Percentiles rank a stretch among this genome's conserved stretches.
phyloP scores from a whole-genome alignment of 2,329 filamentous ascomycete species.

The Monosporascus sp. region DNA sequence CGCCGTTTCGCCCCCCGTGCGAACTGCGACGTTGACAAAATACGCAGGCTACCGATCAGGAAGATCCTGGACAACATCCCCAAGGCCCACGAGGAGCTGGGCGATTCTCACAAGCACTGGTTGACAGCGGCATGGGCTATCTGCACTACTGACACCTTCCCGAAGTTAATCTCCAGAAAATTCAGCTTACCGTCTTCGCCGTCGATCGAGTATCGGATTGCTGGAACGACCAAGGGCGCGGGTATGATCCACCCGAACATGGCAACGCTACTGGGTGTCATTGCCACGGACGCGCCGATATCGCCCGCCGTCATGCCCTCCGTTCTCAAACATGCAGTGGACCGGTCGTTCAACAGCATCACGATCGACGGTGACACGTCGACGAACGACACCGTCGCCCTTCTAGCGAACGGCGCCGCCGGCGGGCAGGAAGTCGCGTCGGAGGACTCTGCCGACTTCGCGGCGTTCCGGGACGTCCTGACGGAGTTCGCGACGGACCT shows the following conservation, averaged over 20 bases:
- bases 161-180: constrained; percentile 80
- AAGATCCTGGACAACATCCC: constrained; percentile 86
- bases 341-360: constrained; percentile 91
- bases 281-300: constrained; percentile 87
- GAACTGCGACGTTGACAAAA: constrained; percentile 2
- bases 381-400: constrained; percentile 91
- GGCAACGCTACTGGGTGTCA: constrained; percentile 87
- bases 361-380: constrained; percentile 96
- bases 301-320: constrained; percentile 59
- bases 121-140: constrained; percentile 81
- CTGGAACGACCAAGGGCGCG: constrained; percentile 94
- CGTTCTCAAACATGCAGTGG: constrained; percentile 68
- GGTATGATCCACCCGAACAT: constrained; percentile 99
- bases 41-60: constrained; percentile 71
- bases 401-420: constrained; percentile 93
- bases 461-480: constrained; percentile 65
- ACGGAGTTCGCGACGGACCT: constrained; percentile 76
- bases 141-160: constrained; percentile 97
- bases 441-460: constrained; percentile 54
- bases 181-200: constrained; percentile 82
- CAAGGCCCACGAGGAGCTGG: constrained; percentile 64
- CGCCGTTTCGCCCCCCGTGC: neutral
- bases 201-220: constrained; percentile 71
- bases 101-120: constrained; percentile 78
- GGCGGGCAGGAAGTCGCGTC: constrained; percentile 61